Evolutionary conservation across 2,329 filamentous ascomycete genomes (phyloP).

Genomic region (Sordariomycetes sp.): DNA sequence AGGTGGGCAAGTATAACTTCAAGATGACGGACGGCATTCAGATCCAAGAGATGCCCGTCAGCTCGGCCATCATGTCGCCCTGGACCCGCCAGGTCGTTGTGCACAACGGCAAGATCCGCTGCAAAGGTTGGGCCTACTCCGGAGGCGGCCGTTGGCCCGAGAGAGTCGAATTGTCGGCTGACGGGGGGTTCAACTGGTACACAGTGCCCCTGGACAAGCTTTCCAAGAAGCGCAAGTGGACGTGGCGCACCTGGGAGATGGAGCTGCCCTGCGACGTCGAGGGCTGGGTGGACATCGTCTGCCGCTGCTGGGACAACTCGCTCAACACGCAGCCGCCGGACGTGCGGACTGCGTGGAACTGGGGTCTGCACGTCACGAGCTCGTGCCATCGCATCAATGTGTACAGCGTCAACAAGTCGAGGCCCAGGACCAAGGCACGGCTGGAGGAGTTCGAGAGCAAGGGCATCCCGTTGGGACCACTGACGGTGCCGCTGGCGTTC

Average conservation of each 20-base stretch:
- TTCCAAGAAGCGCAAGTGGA: constrained; percentile 50
- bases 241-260: constrained; percentile 56
- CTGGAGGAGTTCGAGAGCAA: constrained; percentile 41
- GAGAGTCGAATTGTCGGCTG: constrained; percentile 52
- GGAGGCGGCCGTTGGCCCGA: constrained; percentile 52
- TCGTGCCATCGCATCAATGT: constrained; percentile 51
- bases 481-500: constrained; percentile 44
- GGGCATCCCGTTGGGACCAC: constrained; percentile 36
- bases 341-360: constrained; percentile 51
- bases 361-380: constrained; percentile 56
- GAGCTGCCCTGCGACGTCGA: constrained; percentile 54
- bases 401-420: constrained; percentile 51
- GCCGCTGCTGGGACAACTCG: constrained; percentile 52
- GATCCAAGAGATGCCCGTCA: constrained; percentile 66
- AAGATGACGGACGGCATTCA: constrained; percentile 50
- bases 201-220: constrained; percentile 50
- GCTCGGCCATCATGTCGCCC: constrained; percentile 56
- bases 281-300: constrained; percentile 51
- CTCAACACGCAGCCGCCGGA: constrained; percentile 50
- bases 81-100: constrained; percentile 50
- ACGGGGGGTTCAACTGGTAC: constrained; percentile 59
- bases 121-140: constrained; percentile 50
- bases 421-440: constrained; percentile 34
- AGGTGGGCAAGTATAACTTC: constrained; percentile 59
- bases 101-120: constrained; percentile 47